A percentile compares a stretch with the other conserved stretches of the same genome.
These are phyloP conservation scores for Epichloe bromicola DNA, from an alignment of 2,329 filamentous ascomycete species.

Conservation along the genomic window DNA sequence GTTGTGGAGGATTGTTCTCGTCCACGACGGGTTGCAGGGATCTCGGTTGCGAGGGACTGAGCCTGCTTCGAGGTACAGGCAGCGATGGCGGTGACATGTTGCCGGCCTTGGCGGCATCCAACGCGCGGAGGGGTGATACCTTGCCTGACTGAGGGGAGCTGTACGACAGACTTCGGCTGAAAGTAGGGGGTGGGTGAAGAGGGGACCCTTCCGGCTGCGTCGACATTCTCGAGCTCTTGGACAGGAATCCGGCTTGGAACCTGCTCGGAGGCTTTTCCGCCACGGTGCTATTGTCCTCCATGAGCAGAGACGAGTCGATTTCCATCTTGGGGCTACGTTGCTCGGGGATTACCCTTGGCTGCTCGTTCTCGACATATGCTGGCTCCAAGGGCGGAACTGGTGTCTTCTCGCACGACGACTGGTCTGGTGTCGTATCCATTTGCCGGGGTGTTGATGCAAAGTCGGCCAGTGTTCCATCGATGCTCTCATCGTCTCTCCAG, in stretches of 20 bases:
- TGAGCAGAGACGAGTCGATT: constrained; percentile 26
- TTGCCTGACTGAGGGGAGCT: constrained; percentile 17
- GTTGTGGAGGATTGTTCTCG: constrained; percentile 40
- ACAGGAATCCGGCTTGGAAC: constrained; percentile 81
- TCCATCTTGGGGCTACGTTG: constrained; percentile 37
- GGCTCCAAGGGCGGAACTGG: constrained; percentile 20
- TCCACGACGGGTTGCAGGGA: constrained; percentile 27
- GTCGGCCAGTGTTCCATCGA: constrained; percentile 75
- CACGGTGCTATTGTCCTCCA: constrained; percentile 22
- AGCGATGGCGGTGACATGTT: constrained; percentile 33
- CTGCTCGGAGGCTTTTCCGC: constrained; percentile 39
- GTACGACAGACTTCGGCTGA: constrained; percentile 45
- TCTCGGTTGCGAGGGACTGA: constrained; percentile 9
- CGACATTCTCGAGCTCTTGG: constrained; percentile 34
- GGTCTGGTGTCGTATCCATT: constrained; percentile 38
- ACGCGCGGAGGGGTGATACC: constrained; percentile 35
- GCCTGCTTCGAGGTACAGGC: constrained; percentile 10
- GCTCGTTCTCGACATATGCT: constrained; percentile 10
- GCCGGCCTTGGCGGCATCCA: constrained; percentile 38
- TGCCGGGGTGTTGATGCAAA: constrained; percentile 84
- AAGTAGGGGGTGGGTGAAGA: constrained; percentile 40
- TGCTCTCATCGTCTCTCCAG: constrained; percentile 81
- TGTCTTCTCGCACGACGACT: constrained; percentile 12
- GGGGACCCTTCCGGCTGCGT: constrained; percentile 45
- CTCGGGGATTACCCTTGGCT: constrained; percentile 28